phyloP scores from a whole-genome alignment of 2,329 filamentous ascomycete species.

The Alternaria viburni region DNA sequence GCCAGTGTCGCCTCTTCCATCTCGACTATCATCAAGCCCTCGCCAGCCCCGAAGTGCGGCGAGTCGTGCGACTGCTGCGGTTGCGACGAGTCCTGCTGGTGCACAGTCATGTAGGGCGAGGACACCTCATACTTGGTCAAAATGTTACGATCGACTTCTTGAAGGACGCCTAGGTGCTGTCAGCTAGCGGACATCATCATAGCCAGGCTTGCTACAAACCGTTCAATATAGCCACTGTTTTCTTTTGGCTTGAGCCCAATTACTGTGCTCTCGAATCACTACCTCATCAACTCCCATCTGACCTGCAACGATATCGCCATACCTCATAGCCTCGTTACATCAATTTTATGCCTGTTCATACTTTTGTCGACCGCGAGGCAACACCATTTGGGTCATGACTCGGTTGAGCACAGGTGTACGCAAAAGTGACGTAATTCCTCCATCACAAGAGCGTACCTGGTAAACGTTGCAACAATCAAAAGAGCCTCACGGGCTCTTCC shows the following conservation, averaged over 20 bases:
- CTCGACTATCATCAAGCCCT: slow-evolving; percentile 47
- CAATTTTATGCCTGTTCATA: background rate
- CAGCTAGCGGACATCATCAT: background rate
- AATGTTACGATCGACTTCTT: background rate
- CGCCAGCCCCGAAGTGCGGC: slow-evolving; percentile 42
- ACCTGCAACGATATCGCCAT: background rate
- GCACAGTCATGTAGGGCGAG: slow-evolving; percentile 10
- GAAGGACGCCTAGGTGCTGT: background rate
- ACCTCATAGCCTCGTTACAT: background rate
- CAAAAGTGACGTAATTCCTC: slow-evolving; percentile 16
- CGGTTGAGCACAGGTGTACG: slow-evolving; percentile 4
- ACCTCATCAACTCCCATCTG: background rate
- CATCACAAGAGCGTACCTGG: slow-evolving; percentile 1
- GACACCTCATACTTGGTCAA: background rate
- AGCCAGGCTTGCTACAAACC: background rate
- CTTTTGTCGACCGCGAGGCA: background rate
- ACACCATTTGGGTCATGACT: background rate
- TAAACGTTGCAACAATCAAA: background rate
- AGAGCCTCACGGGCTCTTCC: background rate
- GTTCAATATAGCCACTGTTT: background rate
- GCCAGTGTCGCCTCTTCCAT: slow-evolving; percentile 42
- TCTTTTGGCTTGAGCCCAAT: background rate
- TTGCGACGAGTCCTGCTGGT: slow-evolving; percentile 44
- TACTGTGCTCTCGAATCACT: background rate
- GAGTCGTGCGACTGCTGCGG: slow-evolving; percentile 49